A percentile compares a stretch with the other conserved stretches of the same genome.
Evolutionary conservation across 768 basidiomycete genomes (phyloP).

Genomic region (Candolleomyces aberdarensis): DNA sequence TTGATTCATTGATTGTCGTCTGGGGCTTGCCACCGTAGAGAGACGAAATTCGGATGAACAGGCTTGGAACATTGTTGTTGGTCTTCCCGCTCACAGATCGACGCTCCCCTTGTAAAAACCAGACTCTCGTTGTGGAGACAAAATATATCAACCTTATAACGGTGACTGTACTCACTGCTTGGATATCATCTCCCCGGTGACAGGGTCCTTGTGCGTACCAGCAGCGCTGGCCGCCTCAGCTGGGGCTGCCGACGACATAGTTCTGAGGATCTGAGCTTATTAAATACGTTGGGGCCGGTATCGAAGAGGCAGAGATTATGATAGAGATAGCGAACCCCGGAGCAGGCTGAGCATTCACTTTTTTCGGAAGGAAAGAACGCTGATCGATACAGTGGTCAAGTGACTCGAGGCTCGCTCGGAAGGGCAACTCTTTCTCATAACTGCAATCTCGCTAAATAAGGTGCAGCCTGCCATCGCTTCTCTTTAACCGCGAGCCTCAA

Average conservation of each 20-base stretch:
- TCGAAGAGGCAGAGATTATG: conserved; percentile 8
- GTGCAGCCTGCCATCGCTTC: too few relatives aligned
- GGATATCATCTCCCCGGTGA: conserved; percentile 96
- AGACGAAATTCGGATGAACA: too few relatives aligned
- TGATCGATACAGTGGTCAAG: conserved; percentile 7
- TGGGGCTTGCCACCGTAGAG: too few relatives aligned
- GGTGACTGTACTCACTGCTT: conserved; percentile 66
- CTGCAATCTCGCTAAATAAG: too few relatives aligned
- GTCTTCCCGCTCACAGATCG: too few relatives aligned
- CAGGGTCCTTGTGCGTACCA: conserved; percentile 67
- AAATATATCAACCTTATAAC: too few relatives aligned
- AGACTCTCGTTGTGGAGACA: too few relatives aligned
- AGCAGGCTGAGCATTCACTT: conserved; percentile 31
- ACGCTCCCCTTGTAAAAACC: too few relatives aligned
- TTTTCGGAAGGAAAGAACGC: conserved; percentile 13
- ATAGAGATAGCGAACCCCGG: conserved; percentile 21
- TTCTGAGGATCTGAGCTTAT: conserved; percentile 18
- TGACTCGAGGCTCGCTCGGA: conserved; percentile 2
- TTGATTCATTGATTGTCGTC: too few relatives aligned
- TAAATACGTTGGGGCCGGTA: conserved; percentile 6
- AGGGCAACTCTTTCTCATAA: neutral
- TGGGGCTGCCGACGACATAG: conserved; percentile 35
- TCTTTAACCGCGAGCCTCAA: too few relatives aligned
- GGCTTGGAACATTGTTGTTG: too few relatives aligned
- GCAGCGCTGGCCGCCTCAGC: conserved; percentile 31